A percentile compares a stretch with the other conserved stretches of the same genome.
Evolutionary conservation across 495 filamentous ascomycete genomes (phyloP).

Genomic region (Lindgomyces ingoldianus): DNA sequence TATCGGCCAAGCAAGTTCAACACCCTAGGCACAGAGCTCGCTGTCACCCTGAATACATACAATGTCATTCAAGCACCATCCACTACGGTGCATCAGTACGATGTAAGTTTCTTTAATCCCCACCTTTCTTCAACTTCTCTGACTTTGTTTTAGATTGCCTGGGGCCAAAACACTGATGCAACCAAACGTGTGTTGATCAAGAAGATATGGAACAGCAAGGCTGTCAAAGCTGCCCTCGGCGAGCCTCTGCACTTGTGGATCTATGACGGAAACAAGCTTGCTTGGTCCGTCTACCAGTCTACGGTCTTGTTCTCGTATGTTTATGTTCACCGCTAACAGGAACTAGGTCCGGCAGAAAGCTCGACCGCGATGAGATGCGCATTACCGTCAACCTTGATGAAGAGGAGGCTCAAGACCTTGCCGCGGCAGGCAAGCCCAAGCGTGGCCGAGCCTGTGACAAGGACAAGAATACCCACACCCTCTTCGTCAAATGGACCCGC

Average conservation of each 20-base stretch:
- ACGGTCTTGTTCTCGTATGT: background rate
- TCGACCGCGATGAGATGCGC: constrained; percentile 48
- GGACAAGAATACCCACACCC: constrained; percentile 53
- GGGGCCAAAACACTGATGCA: constrained; percentile 47
- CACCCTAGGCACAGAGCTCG: constrained; percentile 54
- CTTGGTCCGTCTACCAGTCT: constrained; percentile 61
- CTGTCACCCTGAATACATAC: constrained; percentile 73
- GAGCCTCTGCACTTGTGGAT: constrained; percentile 55
- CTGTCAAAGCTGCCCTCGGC: constrained; percentile 56
- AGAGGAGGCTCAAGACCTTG: constrained; percentile 48
- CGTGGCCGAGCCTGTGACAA: background rate
- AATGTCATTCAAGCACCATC: constrained; percentile 57
- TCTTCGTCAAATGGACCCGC: constrained; percentile 61
- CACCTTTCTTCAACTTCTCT: background rate
- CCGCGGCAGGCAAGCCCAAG: constrained; percentile 34
- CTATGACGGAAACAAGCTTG: constrained; percentile 75
- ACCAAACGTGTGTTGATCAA: constrained; percentile 65
- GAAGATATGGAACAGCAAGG: constrained; percentile 69
- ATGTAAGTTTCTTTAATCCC: constrained; percentile 60
- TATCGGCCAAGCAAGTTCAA: constrained; percentile 36
- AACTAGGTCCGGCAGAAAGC: constrained; percentile 40
- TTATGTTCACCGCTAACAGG: background rate
- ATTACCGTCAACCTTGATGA: constrained; percentile 66
- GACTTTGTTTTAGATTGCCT: constrained; percentile 15
- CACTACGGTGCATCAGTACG: constrained; percentile 73